Evolutionary conservation across 148 eudicot species (phyloP).

Genomic region (Bassia scoparia): DNA sequence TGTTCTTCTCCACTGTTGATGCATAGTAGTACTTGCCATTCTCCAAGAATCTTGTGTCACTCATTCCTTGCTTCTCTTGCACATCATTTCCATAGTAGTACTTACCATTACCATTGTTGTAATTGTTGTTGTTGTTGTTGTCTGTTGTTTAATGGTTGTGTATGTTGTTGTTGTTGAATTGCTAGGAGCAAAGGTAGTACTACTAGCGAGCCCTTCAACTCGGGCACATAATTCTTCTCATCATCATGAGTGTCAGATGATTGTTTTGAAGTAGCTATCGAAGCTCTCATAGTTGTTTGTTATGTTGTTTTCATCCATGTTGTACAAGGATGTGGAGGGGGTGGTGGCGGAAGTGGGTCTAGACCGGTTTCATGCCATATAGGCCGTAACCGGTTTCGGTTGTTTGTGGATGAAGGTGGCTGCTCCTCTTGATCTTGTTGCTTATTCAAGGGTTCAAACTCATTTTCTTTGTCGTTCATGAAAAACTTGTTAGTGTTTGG

Average conservation of each 20-base stretch:
- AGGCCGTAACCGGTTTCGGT: constrained; percentile 56
- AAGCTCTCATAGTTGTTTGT: constrained; percentile 16
- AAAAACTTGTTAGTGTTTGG: constrained; percentile 1
- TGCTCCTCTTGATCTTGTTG: constrained; percentile 31
- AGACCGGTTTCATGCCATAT: constrained; percentile 59
- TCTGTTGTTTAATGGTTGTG: too few species aligned
- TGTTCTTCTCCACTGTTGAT: constrained; percentile 31
- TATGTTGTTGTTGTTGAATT: constrained; percentile 1
- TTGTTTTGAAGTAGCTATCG: constrained; percentile 20
- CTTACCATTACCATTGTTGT: too few species aligned
- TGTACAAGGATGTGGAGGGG: constrained; percentile 11
- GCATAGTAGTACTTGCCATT: constrained; percentile 65
- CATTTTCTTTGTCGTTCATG: constrained; percentile 18
- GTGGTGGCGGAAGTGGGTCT: constrained; percentile 52
- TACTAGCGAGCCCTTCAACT: constrained; percentile 20
- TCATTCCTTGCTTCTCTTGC: constrained; percentile 63
- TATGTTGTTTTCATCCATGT: constrained; percentile 22
- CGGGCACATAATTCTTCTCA: constrained; percentile 27
- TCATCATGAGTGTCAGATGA: neutral
- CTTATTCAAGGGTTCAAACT: constrained; percentile 11
- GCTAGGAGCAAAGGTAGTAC: constrained; percentile 9
- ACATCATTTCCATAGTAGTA: too few species aligned
- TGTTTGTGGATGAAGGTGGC: constrained; percentile 44
- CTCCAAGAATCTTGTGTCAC: constrained; percentile 76
- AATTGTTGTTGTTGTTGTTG: too few species aligned